Base-by-base conservation (phyloP, 495 filamentous ascomycete species). In the Neurospora africana region DNA sequence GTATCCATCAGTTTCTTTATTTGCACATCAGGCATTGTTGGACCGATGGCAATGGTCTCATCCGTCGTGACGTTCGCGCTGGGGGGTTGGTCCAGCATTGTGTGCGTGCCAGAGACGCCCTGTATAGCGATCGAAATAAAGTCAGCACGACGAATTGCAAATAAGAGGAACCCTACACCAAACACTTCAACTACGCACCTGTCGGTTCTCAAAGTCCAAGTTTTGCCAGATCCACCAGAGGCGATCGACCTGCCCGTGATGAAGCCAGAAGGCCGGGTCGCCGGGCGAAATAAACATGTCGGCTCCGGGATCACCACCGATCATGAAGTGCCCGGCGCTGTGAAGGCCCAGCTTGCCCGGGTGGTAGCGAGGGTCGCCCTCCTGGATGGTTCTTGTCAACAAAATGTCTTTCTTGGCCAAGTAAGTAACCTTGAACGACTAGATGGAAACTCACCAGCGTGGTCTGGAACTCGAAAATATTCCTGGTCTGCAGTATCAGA, bases 181-280 rank as follows among this genome's bases (percentile, higher is more conserved):
- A 11, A 11, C 37, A 38, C 37, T 38, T 38, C 10, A 10, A 2
- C 79, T 82, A 58, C 75, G 77, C 67, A 75, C 71, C 43, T 76
- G 76, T 6, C 88, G 80, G 7, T 79, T 78, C 69, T 75, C 73
- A 33, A 80, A 73, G 73, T 91, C 84, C 72, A 85, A 75, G 68
- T 83, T 85, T 80, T 92, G 89, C 90, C 91, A 92, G 21, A 88
- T 87, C 85, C 88, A 90, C 83, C 86, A 92, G 5, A 87, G 68
- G 5, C 88, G 87, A 76, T 92, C 90, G 53, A 92, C 81, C 83
- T 86, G 85, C 21, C 79, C 84, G 78, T 92, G 90, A 78, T 92
- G 90, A 33, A 89, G 82, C 77, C 81, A 92, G 81, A 92, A 92
- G n/a, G 81, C 84, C 3, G 90, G 89, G 69, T 92, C 90, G 21